These are phyloP conservation scores for Gossypium bickii DNA, from an alignment of 345 rosid genomes.

Conservation along the genomic window DNA sequence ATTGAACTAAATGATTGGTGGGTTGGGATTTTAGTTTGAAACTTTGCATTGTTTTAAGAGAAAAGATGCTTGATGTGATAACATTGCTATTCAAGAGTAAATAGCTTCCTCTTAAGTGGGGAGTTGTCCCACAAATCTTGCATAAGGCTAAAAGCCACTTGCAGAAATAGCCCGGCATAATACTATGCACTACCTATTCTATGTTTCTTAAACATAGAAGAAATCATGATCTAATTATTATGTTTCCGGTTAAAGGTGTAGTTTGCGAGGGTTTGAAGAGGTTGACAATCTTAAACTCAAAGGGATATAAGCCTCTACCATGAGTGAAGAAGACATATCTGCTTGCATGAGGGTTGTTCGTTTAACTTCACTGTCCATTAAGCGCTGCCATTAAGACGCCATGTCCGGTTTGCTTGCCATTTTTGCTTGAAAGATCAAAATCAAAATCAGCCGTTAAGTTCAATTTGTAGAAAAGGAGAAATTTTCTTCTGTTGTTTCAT, in stretches of 20 bases:
- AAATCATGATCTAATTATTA: too few species aligned
- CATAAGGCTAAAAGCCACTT: not conserved
- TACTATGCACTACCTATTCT: not conserved
- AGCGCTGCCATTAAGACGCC: not conserved
- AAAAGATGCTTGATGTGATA: not conserved
- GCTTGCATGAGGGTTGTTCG: conserved; percentile 3
- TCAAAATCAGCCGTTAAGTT: not conserved
- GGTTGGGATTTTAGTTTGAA: not conserved
- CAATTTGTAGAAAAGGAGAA: not conserved
- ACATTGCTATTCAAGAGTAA: too few species aligned
- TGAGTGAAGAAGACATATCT: not conserved
- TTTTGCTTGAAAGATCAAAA: not conserved
- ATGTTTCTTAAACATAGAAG: not conserved
- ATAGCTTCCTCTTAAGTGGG: not conserved
- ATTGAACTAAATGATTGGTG: not conserved
- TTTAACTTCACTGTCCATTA: not conserved
- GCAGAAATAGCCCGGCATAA: not conserved
- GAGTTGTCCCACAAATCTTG: not conserved
- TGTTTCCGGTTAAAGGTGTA: too few species aligned
- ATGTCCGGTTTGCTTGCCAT: too few species aligned
- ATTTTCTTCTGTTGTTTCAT: not conserved
- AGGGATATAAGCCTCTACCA: not conserved
- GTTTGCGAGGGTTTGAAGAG: not conserved
- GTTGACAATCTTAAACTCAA: not conserved
- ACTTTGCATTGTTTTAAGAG: not conserved